These are phyloP conservation scores for Gnomoniopsis smithogilvyi DNA, from an alignment of 2,329 filamentous ascomycete genomes.

Conservation along the genomic window DNA sequence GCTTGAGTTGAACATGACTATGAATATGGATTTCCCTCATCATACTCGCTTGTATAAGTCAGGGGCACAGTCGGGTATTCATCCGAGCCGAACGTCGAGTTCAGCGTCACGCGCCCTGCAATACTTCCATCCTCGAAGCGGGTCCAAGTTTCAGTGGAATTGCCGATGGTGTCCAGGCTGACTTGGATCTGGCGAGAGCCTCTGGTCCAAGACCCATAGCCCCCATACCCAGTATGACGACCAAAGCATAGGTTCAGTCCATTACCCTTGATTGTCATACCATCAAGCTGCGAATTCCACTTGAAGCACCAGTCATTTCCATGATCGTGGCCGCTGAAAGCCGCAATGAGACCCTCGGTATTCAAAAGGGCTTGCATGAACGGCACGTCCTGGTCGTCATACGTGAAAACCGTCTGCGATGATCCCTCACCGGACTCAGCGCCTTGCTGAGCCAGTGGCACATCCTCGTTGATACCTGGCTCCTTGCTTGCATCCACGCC, in stretches of 20 bases:
- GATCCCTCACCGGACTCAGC: constrained; percentile 38
- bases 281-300: constrained; percentile 35
- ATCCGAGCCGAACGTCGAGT: constrained; percentile 43
- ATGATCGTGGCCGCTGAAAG: constrained; percentile 68
- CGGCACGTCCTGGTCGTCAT: constrained; percentile 50
- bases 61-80: not conserved
- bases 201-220: constrained; percentile 63
- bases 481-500: constrained; percentile 35
- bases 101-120: constrained; percentile 52
- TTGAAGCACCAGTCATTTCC: constrained; percentile 56
- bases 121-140: constrained; percentile 53
- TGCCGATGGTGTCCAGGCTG: constrained; percentile 36
- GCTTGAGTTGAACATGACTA: not conserved
- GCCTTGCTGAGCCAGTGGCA: constrained; percentile 39
- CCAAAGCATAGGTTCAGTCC: constrained; percentile 44
- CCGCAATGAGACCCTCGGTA: constrained; percentile 51
- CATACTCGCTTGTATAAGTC: constrained; percentile 1
- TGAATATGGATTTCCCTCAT: not conserved
- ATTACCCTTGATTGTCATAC: constrained; percentile 32
- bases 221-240: constrained; percentile 67
- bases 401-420: constrained; percentile 34
- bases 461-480: constrained; percentile 45
- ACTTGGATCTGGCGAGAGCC: constrained; percentile 56
- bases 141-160: constrained; percentile 52
- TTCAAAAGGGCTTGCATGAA: constrained; percentile 62